Percentiles rank a stretch among this genome's conserved stretches.
Conservation (phyloP, 2,329 filamentous ascomycete species). For the Phaeosphaeria sp. region DNA sequence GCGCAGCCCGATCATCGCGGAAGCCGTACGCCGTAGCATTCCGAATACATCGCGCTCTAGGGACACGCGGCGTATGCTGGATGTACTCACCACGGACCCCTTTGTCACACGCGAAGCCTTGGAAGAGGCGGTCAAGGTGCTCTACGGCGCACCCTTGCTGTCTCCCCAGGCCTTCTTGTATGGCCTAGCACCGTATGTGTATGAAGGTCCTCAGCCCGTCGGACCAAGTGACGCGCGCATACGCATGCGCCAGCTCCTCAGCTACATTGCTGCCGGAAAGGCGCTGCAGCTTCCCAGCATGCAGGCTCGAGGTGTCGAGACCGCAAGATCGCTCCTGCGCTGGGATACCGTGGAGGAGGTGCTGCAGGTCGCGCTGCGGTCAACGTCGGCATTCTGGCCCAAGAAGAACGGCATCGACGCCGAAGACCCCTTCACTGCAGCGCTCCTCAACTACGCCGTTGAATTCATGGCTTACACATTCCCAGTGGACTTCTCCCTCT, state of each 20-base stretch:
- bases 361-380: slow-evolving; percentile 65
- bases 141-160: slow-evolving; percentile 46
- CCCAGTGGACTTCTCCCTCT: slow-evolving; percentile 66
- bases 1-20: slow-evolving; percentile 43
- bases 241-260: slow-evolving; percentile 54
- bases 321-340: slow-evolving; percentile 64
- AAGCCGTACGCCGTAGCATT: slow-evolving; percentile 32
- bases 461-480: slow-evolving; percentile 68
- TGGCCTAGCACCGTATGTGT: slow-evolving; percentile 36
- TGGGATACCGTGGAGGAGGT: slow-evolving; percentile 70
- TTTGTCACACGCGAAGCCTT: slow-evolving; percentile 39
- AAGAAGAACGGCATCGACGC: slow-evolving; percentile 20
- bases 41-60: slow-evolving; percentile 28
- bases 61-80: slow-evolving; percentile 33
- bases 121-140: slow-evolving; percentile 43
- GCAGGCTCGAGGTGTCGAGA: slow-evolving; percentile 64
- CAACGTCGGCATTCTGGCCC: slow-evolving; percentile 24
- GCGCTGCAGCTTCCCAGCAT: slow-evolving; percentile 64
- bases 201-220: slow-evolving; percentile 27
- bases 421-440: slow-evolving; percentile 63
- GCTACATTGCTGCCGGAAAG: slow-evolving; percentile 69
- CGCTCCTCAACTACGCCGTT: slow-evolving; percentile 63
- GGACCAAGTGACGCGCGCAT: slow-evolving; percentile 38
- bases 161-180: slow-evolving; percentile 34
- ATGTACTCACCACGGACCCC: slow-evolving; percentile 35